Conservation (phyloP, 2,329 filamentous ascomycete species). For the Botryotinia globosa region DNA sequence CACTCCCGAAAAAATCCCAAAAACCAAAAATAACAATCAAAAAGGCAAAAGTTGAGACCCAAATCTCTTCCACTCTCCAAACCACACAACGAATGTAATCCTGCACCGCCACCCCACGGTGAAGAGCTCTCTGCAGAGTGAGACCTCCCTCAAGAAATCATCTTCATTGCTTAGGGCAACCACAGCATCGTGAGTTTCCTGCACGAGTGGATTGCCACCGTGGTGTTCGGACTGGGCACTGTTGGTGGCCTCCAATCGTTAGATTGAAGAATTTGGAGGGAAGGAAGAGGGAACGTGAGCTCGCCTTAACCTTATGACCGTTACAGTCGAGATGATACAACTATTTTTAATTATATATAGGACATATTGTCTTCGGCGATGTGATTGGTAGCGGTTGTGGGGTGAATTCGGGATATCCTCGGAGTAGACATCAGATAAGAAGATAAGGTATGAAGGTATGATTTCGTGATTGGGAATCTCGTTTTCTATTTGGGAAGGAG, state of each 20-base stretch:
- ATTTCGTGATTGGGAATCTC: background rate
- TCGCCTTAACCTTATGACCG: constrained; percentile 17
- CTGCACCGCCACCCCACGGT: constrained; percentile 67
- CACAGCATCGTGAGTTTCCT: constrained; percentile 65
- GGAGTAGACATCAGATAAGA: background rate
- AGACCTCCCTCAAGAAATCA: constrained; percentile 66
- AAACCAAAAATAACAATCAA: constrained; percentile 4
- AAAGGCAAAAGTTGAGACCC: constrained; percentile 31
- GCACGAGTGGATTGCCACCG: constrained; percentile 63
- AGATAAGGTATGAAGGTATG: background rate
- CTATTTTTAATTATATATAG: background rate
- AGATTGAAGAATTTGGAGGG: constrained; percentile 6
- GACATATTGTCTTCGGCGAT: rapidly evolving
- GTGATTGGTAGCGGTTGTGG: background rate
- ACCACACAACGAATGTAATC: constrained; percentile 62
- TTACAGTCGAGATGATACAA: too few species aligned
- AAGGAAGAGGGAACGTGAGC: background rate
- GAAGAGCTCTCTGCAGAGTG: constrained; percentile 70
- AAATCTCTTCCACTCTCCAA: constrained; percentile 46
- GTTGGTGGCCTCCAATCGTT: constrained; percentile 38
- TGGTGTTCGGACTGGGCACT: constrained; percentile 67
- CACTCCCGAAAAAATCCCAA: background rate
- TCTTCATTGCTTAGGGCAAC: constrained; percentile 66
- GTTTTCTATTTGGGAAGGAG: background rate
- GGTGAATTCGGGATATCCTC: background rate